phyloP scores from a whole-genome alignment of 164 flowering plant genomes.

The grape (Vitis vinifera) region ASM3070453v1 NC_081810.1:22711001-22711500 shows the following conservation, averaged over 20 bases:
- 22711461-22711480: neutral
- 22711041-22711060: neutral
- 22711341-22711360: neutral
- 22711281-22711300: constrained; percentile 95
- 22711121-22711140: constrained; percentile 81
- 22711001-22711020: constrained; percentile 8
- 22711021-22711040: neutral
- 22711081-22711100: constrained; percentile 94
- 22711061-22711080: neutral
- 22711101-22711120: constrained; percentile 88
- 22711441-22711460: neutral
- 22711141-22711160: constrained; percentile 97
- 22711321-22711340: constrained; percentile 89
- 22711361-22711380: neutral
- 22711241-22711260: constrained; percentile 3
- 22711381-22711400: too few relatives aligned
- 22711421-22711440: neutral
- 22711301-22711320: constrained; percentile 92
- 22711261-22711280: constrained; percentile 92
- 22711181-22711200: constrained; percentile 22
- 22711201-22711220: constrained; percentile 20
- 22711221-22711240: neutral
- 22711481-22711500: too few relatives aligned
- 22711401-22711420: too few relatives aligned
- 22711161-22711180: constrained; percentile 94